A percentile compares a stretch with the other conserved stretches of the same genome.
These are phyloP conservation scores for Hsuehochloa calcarea DNA, from an alignment of 176 grass and related monocot genomes.

Conservation along the genomic window DNA sequence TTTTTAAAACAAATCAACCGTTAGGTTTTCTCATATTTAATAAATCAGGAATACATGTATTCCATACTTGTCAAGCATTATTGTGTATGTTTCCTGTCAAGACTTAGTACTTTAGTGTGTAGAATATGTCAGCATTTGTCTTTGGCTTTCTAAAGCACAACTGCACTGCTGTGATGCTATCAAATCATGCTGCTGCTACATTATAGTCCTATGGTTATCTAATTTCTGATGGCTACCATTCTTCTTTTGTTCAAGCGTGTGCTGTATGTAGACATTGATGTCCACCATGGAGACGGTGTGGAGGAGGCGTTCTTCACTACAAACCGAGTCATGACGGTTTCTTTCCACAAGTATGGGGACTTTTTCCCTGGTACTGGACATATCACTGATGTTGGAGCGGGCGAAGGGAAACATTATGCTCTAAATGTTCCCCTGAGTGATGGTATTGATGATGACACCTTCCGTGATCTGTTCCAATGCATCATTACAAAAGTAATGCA, in stretches of 20 bases:
- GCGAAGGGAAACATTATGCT: slow-evolving; percentile 79
- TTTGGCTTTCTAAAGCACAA: neutral
- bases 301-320: slow-evolving; percentile 97
- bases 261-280: slow-evolving; percentile 94
- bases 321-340: slow-evolving; percentile 87
- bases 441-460: slow-evolving; percentile 83
- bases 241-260: slow-evolving; percentile 65
- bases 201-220: slow-evolving; percentile 11
- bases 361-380: slow-evolving; percentile 93
- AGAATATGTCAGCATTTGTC: slow-evolving; percentile 2
- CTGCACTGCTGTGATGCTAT: neutral
- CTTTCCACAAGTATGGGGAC: slow-evolving; percentile 93
- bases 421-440: slow-evolving; percentile 85
- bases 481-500: slow-evolving; percentile 83
- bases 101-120: neutral
- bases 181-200: neutral
- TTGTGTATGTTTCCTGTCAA: neutral
- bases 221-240: slow-evolving; percentile 26
- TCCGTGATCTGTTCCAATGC: slow-evolving; percentile 64
- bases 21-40: neutral
- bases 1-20: slow-evolving; percentile 8
- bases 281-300: slow-evolving; percentile 95
- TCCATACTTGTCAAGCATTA: neutral
- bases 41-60: neutral
- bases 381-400: slow-evolving; percentile 62